These are phyloP conservation scores for Chaetomiaceae sp. DNA, from an alignment of 2,329 filamentous ascomycete species.

Conservation along the genomic window DNA sequence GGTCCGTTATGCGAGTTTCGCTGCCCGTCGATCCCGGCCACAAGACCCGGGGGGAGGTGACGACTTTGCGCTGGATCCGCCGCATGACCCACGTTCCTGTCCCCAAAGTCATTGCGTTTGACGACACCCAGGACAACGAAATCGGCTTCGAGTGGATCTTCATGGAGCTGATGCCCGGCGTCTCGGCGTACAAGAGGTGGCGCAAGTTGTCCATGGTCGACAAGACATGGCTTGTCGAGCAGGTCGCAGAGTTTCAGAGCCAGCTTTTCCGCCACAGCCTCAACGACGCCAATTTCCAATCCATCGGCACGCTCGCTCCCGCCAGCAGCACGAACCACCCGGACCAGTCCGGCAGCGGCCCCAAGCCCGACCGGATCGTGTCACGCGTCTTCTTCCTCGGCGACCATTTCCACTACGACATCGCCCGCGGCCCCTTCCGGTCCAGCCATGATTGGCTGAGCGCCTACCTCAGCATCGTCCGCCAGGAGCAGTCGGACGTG, in stretches of 20 bases:
- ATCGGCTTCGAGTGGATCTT: conserved; percentile 39
- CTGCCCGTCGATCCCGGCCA: conserved; percentile 26
- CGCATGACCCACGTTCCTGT: conserved; percentile 31
- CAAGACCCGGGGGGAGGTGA: conserved; percentile 31
- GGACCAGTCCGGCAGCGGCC: neutral
- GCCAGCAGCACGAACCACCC: neutral
- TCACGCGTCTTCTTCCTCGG: conserved; percentile 33
- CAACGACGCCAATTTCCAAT: conserved; percentile 18
- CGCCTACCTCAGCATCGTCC: neutral
- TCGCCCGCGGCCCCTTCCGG: conserved; percentile 34
- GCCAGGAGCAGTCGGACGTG: neutral
- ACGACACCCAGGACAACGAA: conserved; percentile 29
- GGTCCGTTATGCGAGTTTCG: neutral
- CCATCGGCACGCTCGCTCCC: conserved; percentile 26
- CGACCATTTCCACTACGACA: conserved; percentile 28
- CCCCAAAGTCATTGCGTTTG: conserved; percentile 31
- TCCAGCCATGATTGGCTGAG: conserved; percentile 1
- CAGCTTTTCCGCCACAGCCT: conserved; percentile 25
- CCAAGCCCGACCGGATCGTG: conserved; percentile 28
- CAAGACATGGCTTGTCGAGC: conserved; percentile 31
- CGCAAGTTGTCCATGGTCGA: conserved; percentile 29
- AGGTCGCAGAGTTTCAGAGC: conserved; percentile 31
- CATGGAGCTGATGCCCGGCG: conserved; percentile 31
- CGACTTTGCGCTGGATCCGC: conserved; percentile 32
- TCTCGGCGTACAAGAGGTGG: conserved; percentile 26